Evolutionary conservation across 2,329 filamentous ascomycete species (phyloP).

Genomic region (Blastomyces emzantsi): DNA sequence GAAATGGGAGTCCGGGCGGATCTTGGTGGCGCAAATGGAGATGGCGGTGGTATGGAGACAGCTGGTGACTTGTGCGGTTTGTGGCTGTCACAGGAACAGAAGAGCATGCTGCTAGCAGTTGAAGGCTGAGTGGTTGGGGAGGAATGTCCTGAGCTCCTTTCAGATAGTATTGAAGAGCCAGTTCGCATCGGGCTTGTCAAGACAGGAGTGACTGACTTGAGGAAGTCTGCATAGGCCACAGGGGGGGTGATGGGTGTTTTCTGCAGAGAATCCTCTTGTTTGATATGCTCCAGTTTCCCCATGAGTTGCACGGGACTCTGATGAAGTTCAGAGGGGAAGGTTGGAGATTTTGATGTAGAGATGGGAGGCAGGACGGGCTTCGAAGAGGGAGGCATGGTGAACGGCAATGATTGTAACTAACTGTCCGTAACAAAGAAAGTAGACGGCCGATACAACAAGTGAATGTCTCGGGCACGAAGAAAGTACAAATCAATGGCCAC

Average conservation of each 20-base stretch:
- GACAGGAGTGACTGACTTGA: conserved; percentile 66
- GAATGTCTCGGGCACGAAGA: conserved; percentile 8
- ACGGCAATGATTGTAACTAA: conserved; percentile 4
- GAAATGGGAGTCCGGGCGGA: conserved; percentile 52
- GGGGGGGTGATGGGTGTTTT: conserved; percentile 89
- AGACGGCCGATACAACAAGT: conserved; percentile 7
- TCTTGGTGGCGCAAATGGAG: conserved; percentile 47
- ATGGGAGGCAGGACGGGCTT: conserved; percentile 35
- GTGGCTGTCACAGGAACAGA: conserved; percentile 45
- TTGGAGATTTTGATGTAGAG: conserved; percentile 37
- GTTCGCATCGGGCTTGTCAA: conserved; percentile 60
- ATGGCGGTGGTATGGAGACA: conserved; percentile 51
- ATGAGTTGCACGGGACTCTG: conserved; percentile 44
- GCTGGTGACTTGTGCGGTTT: conserved; percentile 43
- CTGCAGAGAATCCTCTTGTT: conserved; percentile 52
- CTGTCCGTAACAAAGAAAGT: neutral
- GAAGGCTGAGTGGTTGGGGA: conserved; percentile 32
- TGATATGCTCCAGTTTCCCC: conserved; percentile 53
- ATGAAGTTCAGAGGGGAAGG: conserved; percentile 48
- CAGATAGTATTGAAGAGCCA: conserved; percentile 40
- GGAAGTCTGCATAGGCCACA: conserved; percentile 82
- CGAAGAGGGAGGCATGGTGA: conserved; percentile 10
- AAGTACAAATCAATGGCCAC: conserved; percentile 7
- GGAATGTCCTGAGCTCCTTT: conserved; percentile 24
- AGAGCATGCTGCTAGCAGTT: conserved; percentile 31